Conservation (phyloP, 2,329 filamentous ascomycete genomes). For the Cryphonectria radicalis region DNA sequence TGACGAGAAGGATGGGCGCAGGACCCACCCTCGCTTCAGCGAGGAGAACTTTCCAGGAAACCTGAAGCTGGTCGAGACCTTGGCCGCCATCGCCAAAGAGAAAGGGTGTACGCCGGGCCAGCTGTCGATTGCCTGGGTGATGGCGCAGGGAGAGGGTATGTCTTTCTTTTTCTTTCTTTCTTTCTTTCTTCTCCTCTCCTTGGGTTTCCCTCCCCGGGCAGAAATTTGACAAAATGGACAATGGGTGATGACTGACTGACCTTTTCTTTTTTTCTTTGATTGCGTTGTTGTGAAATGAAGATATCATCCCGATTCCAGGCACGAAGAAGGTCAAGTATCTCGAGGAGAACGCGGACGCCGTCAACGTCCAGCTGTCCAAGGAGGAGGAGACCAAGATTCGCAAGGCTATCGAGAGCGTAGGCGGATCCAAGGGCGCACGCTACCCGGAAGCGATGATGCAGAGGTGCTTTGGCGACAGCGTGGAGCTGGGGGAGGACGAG, state of each 20-base stretch:
- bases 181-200: no score
- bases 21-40: conserved; percentile 46
- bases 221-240: background rate
- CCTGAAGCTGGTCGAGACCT: conserved; percentile 37
- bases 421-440: conserved; percentile 23
- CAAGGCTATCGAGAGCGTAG: conserved; percentile 39
- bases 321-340: conserved; percentile 39
- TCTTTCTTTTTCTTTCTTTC: no score
- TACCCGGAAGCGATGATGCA: conserved; percentile 20
- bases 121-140: conserved; percentile 59
- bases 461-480: conserved; percentile 25
- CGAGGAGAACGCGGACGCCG: conserved; percentile 34
- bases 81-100: conserved; percentile 36
- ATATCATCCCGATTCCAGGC: conserved; percentile 43
- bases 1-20: conserved; percentile 45
- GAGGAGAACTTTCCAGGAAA: conserved; percentile 57
- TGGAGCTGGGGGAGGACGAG: conserved; percentile 22
- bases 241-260: background rate
- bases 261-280: background rate
- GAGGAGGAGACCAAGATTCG: conserved; percentile 44
- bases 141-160: conserved; percentile 48
- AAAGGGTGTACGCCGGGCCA: conserved; percentile 52
- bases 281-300: conserved; percentile 20
- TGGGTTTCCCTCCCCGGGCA: background rate
- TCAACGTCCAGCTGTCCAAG: conserved; percentile 40